phyloP scores from a whole-genome alignment of 192 early-diverging fungal species.

The Irineochytrium annulatum region DNA sequence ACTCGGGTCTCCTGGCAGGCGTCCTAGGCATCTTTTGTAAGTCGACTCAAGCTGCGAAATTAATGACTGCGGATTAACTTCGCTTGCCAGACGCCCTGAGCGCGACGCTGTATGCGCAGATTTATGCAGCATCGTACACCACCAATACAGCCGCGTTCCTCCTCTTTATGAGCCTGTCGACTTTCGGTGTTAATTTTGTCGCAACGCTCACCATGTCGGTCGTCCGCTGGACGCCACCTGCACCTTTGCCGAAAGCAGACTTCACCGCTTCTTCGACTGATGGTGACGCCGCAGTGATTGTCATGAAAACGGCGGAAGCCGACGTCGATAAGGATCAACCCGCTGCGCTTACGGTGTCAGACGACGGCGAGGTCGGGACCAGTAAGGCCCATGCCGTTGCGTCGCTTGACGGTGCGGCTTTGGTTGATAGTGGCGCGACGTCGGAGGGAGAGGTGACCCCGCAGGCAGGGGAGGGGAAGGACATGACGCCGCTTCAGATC shows the following conservation, averaged over 20 bases:
- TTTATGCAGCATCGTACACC: conserved; percentile 3
- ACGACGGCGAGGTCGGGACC: too few species aligned
- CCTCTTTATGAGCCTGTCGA: conserved; percentile 9
- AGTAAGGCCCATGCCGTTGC: too few species aligned
- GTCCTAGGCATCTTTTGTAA: conserved; percentile 20
- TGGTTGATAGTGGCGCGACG: too few species aligned
- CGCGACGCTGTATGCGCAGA: conserved; percentile 23
- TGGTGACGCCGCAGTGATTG: too few species aligned
- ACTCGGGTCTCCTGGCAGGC: conserved; percentile 20
- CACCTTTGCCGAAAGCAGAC: too few species aligned
- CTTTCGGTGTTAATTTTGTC: conserved; percentile 15
- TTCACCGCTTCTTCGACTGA: too few species aligned
- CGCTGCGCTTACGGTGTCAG: too few species aligned
- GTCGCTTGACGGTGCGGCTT: too few species aligned
- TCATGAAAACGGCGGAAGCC: too few species aligned
- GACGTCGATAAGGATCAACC: too few species aligned
- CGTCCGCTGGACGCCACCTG: too few species aligned
- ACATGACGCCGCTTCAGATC: conserved; percentile 25
- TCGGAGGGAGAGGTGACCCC: background rate
- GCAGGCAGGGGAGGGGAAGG: background rate
- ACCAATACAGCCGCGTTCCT: conserved; percentile 14
- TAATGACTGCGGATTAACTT: background rate
- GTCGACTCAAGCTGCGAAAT: background rate
- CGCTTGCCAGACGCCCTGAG: conserved; percentile 19
- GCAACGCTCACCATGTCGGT: conserved; percentile 9